A percentile compares a stretch with the other conserved stretches of the same genome.
These are phyloP conservation scores for Mucor plumbeus DNA, from an alignment of 371 early-diverging fungal genomes.

Conservation along the genomic window DNA sequence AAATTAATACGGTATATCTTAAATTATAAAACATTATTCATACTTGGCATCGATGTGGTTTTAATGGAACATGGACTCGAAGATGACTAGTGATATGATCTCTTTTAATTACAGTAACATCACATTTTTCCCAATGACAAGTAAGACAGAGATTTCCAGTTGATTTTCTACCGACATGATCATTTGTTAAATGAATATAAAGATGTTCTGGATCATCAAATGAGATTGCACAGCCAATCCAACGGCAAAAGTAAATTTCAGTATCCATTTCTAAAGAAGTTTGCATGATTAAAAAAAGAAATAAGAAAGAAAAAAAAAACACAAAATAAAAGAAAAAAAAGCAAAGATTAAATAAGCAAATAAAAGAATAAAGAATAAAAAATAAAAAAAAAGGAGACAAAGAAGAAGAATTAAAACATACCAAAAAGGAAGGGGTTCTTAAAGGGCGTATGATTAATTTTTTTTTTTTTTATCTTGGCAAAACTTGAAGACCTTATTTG, in stretches of 20 bases:
- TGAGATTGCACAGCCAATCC: conserved; percentile 52
- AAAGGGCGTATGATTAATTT: conserved; percentile 15
- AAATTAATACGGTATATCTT: background rate
- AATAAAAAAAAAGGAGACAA: conserved; percentile 12
- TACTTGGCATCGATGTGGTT: conserved; percentile 83
- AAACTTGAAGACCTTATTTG: background rate
- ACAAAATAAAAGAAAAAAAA: background rate
- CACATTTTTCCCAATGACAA: conserved; percentile 90
- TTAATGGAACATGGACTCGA: conserved; percentile 90
- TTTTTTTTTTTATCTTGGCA: conserved; percentile 20
- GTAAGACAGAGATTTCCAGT: conserved; percentile 85
- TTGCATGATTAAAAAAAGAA: conserved; percentile 21
- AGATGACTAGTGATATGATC: conserved; percentile 95
- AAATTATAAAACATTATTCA: background rate
- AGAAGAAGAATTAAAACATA: background rate
- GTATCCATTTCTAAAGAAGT: conserved; percentile 19
- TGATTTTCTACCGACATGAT: conserved; percentile 92
- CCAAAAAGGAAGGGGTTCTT: conserved; percentile 7
- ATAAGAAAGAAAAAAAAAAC: background rate
- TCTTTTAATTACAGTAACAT: conserved; percentile 76
- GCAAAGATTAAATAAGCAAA: conserved; percentile 4
- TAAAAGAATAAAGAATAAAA: too few species aligned
- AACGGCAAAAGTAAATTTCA: conserved; percentile 45
- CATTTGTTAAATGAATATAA: conserved; percentile 82
- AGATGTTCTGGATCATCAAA: conserved; percentile 83